Base-by-base conservation (phyloP, 2,329 filamentous ascomycete genomes). In the Macrophomina tecta region DNA sequence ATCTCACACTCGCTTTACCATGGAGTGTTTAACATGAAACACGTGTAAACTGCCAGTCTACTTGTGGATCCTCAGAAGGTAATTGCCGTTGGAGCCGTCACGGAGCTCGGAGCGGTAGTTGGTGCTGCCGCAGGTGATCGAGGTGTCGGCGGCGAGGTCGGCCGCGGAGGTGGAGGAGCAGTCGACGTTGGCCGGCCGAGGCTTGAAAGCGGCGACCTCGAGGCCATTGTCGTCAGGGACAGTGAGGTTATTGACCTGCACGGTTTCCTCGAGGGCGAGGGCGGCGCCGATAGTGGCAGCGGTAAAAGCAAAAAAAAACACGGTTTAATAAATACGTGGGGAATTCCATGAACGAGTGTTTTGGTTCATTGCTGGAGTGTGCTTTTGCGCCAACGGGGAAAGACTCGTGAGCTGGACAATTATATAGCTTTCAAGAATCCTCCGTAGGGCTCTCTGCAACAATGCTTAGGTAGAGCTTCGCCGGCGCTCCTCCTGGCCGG, bases 211-310 rank as follows among this genome's bases (percentile, higher is more conserved):
- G 32, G 61, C 32, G 0, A 12, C 18, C 34, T 52, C 46, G 46
- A 42, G 30, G 48, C 12, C 14, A 34, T 40, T n/a, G 61, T 40
- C 42, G 61, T 53, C 61, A 23, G 46, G 61, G 61, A 64, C 34
- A 45, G 61, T 34, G 16, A 64, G 2, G 34, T 64, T 48, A 12
- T 51, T 52, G 61, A 64, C n/a, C 46, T 51, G 42, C 46, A 53
- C 61, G 3, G 32, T 40, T 46, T 64, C 48, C 3, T 16, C 14
- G 46, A 36, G 32, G 48, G 36, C 4, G 36, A 48, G 46, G 23
- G 30, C 14, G 61, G 48, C 61, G 48, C 61, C 61, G 61, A 53
- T 23, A 3, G 23, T 14, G 61, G 53, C 12, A 45, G 61, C 61
- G 46, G 34, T 6, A 11, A 34, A 23, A 28, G 18, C 23, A 32